These are phyloP conservation scores for Piloderma croceum DNA, from an alignment of 768 basidiomycete species.

Conservation along the genomic window DNA sequence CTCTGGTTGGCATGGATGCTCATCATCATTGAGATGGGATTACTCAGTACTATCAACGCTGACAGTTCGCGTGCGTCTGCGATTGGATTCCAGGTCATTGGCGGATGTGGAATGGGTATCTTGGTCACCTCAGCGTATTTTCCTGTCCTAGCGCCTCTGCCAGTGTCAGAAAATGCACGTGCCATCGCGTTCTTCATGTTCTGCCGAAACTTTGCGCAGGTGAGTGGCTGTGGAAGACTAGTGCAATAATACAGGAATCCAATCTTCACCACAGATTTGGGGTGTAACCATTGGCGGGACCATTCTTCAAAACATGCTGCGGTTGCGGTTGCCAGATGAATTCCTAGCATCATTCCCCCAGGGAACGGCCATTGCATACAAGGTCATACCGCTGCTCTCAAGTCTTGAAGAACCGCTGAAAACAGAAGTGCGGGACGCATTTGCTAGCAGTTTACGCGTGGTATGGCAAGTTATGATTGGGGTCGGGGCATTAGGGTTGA, in stretches of 20 bases:
- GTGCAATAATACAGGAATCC: no score
- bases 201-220: slow-evolving; percentile 25
- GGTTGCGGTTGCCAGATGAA: slow-evolving; percentile 14
- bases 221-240: slow-evolving; percentile 6
- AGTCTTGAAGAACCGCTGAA: background rate
- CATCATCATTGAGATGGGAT: slow-evolving; percentile 28
- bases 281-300: slow-evolving; percentile 26
- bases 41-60: slow-evolving; percentile 25
- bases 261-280: slow-evolving; percentile 18
- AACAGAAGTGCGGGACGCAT: slow-evolving; percentile 1
- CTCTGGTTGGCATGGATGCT: slow-evolving; percentile 29
- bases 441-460: background rate
- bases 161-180: slow-evolving; percentile 28
- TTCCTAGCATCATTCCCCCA: slow-evolving; percentile 14
- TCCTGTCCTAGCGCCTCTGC: slow-evolving; percentile 28
- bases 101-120: slow-evolving; percentile 22
- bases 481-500: background rate
- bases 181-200: slow-evolving; percentile 31
- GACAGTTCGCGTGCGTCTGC: slow-evolving; percentile 18
- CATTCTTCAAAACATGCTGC: slow-evolving; percentile 25
- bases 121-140: slow-evolving; percentile 24
- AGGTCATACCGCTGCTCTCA: slow-evolving; percentile 17
- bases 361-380: slow-evolving; percentile 17
- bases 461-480: background rate
- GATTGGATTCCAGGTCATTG: slow-evolving; percentile 23